A percentile compares a stretch with the other conserved stretches of the same genome.
Evolutionary conservation across 2,329 filamentous ascomycete species (phyloP).

Genomic region (Arthroderma sp.): DNA sequence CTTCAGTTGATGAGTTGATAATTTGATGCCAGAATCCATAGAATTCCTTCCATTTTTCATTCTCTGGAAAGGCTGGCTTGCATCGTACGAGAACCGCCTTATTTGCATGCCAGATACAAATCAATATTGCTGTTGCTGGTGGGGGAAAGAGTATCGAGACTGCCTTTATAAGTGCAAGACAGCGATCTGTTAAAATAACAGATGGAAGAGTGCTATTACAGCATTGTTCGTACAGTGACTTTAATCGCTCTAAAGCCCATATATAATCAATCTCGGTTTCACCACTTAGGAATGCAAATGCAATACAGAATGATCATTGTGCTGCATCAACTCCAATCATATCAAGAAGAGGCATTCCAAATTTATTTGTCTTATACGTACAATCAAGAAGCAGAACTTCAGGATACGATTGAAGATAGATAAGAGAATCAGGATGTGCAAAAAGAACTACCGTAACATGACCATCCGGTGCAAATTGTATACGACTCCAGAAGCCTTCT

Average conservation of each 20-base stretch:
- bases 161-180: neutral
- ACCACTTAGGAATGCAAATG: neutral
- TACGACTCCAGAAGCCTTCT: neutral
- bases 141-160: neutral
- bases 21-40: neutral
- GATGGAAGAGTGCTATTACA: neutral
- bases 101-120: neutral
- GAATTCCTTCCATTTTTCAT: neutral
- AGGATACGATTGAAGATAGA: neutral
- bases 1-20: neutral
- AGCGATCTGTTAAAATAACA: neutral
- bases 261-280: neutral
- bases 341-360: neutral
- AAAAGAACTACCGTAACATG: neutral
- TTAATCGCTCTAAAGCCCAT: neutral
- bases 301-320: neutral
- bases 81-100: neutral
- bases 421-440: neutral
- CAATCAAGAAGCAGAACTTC: conserved; percentile 1
- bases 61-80: neutral
- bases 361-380: conserved; percentile 1
- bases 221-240: neutral
- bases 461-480: neutral
- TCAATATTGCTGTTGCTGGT: neutral
- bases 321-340: neutral